Evolutionary conservation across 108 stramenopile genomes (phyloP), one percentile per base, ranked within the genome.

Genomic region (Nitzschia inconspicua): DNA sequence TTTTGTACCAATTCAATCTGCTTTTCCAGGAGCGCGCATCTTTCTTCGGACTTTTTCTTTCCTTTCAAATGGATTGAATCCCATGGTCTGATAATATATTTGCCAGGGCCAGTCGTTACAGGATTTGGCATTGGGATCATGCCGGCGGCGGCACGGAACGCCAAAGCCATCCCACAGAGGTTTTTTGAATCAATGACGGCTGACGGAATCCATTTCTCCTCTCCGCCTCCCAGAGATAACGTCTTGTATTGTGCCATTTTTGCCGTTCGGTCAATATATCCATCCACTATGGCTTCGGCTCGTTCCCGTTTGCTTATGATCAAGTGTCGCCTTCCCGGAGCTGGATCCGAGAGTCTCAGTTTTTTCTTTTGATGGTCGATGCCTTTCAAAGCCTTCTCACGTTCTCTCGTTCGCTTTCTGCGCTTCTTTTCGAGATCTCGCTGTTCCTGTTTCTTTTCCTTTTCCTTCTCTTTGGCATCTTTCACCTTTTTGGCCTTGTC

Each of bases 71-170:
- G 75, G 37, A 93, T 86, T 22, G 76, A 66, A 34, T 84, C 83
- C 85, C 88, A 89, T 14, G 84, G 84, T 37, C 72, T 80, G 28
- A 50, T 31, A 6, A 57, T 22, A 6, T 44, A 54, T 29, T 46
- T 35, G n/a, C 63, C 63, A 3, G 76, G 62, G 0, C 72, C 72
- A 5, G 77, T 82, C 26, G 60, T 73, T 43, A 72, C 81, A 11
- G 34, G 53, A 42, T 80, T 75, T 31, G 75, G 63, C 65, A 86
- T 77, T n/a, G 72, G 66, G 34, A 89, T 63, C 28, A 89, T 82
- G 0, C 92, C 92, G 8, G 92, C 82, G 22, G 88, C 84, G 40
- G 80, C 86, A 32, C 92, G 82, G 67, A 93, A 93, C 11, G 88
- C 92, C 28, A 93, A 75, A 14, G 92, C 86, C 83, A 93, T 84